These are phyloP conservation scores for Trametes punicea DNA, from an alignment of 768 basidiomycete species.

Conservation along the genomic window DNA sequence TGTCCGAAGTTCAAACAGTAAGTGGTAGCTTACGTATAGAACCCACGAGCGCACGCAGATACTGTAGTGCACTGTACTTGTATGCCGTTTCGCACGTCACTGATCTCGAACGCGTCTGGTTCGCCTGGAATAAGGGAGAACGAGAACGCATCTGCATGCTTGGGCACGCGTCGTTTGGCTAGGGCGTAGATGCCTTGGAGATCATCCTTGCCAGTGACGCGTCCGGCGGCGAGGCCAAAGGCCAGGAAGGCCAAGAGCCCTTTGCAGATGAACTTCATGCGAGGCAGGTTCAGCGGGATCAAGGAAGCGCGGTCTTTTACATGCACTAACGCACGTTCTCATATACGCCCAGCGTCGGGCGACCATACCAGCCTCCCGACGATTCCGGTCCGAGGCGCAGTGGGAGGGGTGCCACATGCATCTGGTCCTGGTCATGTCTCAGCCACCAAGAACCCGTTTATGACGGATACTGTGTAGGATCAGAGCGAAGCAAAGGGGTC, in stretches of 20 bases:
- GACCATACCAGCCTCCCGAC: not conserved
- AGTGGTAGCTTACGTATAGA: conserved; percentile 40
- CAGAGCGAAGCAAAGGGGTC: no score
- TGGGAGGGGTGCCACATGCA: no score
- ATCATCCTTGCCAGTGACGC: not conserved
- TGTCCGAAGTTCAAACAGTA: no score
- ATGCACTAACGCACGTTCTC: not conserved
- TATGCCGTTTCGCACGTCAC: conserved; percentile 29
- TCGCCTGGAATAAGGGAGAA: conserved; percentile 28
- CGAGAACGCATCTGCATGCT: conserved; percentile 31
- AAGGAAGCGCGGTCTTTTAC: not conserved
- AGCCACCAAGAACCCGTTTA: no score
- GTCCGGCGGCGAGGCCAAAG: not conserved
- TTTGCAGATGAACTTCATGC: not conserved
- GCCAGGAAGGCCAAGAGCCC: conserved; percentile 2
- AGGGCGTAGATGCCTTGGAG: conserved; percentile 35
- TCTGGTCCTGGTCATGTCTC: not conserved
- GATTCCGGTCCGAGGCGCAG: not conserved
- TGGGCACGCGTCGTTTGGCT: conserved; percentile 35
- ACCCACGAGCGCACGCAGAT: conserved; percentile 37
- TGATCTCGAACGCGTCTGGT: conserved; percentile 34
- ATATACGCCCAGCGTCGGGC: not conserved
- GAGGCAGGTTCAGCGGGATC: not conserved
- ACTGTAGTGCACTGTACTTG: conserved; percentile 34
- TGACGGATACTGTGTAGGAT: no score